phyloP scores from a whole-genome alignment of 1,284 basidiomycete species.

The Cryptococcus sp. region DNA sequence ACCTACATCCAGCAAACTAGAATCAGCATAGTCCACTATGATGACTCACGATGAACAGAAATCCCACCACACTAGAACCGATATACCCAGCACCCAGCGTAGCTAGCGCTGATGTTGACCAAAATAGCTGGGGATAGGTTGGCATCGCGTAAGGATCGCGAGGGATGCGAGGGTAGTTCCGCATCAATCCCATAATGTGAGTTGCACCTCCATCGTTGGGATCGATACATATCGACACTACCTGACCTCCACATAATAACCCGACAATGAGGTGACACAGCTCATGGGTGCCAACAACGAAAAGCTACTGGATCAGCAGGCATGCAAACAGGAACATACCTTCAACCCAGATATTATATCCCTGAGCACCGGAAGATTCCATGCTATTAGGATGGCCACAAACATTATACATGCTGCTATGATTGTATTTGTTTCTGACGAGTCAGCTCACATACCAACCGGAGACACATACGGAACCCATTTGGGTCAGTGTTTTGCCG shows the following conservation, averaged over 20 bases:
- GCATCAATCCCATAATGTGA: conserved; percentile 38
- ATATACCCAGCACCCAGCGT: conserved; percentile 43
- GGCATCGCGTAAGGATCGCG: conserved; percentile 37
- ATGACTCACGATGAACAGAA: conserved; percentile 42
- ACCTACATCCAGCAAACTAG: conserved; percentile 32
- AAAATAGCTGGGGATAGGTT: conserved; percentile 33
- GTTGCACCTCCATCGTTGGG: conserved; percentile 46
- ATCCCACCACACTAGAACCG: conserved; percentile 39
- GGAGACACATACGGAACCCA: conserved; percentile 29
- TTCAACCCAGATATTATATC: conserved; percentile 41
- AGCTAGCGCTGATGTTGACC: conserved; percentile 27
- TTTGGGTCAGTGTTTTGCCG: conserved; percentile 28
- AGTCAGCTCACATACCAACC: not conserved
- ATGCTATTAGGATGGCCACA: conserved; percentile 35
- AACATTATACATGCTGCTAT: conserved; percentile 45
- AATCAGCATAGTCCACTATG: conserved; percentile 1
- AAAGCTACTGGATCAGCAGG: conserved; percentile 26
- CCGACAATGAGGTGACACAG: conserved; percentile 41
- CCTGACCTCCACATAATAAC: conserved; percentile 40
- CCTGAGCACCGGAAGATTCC: conserved; percentile 42
- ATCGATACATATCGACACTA: conserved; percentile 44
- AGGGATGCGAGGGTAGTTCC: conserved; percentile 29
- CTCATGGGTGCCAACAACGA: conserved; percentile 44
- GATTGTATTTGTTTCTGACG: conserved; percentile 42
- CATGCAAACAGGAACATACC: conserved; percentile 18